phyloP scores from a whole-genome alignment of 2,329 filamentous ascomycete genomes.

The Teratosphaeria viscida region DNA sequence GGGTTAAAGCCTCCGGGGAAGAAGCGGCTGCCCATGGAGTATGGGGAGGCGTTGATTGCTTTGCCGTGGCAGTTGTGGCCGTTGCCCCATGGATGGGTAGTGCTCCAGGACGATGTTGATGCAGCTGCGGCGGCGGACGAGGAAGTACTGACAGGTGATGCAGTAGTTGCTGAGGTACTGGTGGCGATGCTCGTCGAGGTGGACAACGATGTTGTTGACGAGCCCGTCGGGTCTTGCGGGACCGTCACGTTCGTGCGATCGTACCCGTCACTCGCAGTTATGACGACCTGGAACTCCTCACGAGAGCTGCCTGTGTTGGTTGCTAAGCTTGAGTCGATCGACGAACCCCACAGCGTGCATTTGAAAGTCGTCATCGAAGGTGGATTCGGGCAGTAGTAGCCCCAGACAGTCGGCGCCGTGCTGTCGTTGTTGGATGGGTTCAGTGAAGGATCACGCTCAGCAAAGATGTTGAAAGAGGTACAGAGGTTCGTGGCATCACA shows the following conservation, averaged over 20 bases:
- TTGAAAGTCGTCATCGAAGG: neutral
- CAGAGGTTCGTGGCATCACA: neutral
- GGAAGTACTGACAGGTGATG: neutral
- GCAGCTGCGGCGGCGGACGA: neutral
- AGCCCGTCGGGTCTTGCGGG: neutral
- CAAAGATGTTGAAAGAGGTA: neutral
- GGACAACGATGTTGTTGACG: slow-evolving; percentile 1
- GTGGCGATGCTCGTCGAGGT: neutral
- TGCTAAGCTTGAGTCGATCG: neutral
- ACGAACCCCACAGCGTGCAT: neutral
- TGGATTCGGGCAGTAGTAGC: slow-evolving; percentile 1
- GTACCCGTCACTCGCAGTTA: slow-evolving; percentile 16
- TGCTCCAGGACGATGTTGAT: neutral
- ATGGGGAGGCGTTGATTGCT: slow-evolving; percentile 10
- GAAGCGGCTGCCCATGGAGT: slow-evolving; percentile 16
- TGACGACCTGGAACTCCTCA: slow-evolving; percentile 16
- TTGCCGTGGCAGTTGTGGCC: slow-evolving; percentile 9
- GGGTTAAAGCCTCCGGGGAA: slow-evolving; percentile 21
- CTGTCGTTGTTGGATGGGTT: slow-evolving; percentile 10
- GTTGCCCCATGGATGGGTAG: neutral
- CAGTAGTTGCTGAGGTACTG: neutral
- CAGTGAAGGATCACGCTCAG: neutral
- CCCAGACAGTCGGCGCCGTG: slow-evolving; percentile 13
- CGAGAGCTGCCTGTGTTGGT: slow-evolving; percentile 13
- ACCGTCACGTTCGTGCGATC: neutral